phyloP scores from a whole-genome alignment of 192 early-diverging fungal species.

The Backusella australiensis region DNA sequence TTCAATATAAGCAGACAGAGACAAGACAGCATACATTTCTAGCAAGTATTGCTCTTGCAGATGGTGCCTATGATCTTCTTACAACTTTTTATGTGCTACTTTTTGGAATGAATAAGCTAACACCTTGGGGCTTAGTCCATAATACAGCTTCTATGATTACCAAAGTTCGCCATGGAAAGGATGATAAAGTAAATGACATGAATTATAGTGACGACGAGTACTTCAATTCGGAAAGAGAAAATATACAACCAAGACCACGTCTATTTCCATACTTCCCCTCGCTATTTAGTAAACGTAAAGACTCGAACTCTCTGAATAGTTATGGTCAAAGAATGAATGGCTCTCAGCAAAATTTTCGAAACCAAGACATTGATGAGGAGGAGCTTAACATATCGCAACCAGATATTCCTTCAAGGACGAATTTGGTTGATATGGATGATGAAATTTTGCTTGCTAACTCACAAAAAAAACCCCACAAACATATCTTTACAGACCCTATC shows the following conservation, averaged over 20 bases:
- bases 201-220: neutral
- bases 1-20: neutral
- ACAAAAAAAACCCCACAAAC: neutral
- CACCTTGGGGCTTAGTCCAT: constrained; percentile 17
- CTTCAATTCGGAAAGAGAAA: too few species aligned
- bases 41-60: constrained; percentile 1
- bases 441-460: neutral
- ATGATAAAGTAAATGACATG: neutral
- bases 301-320: neutral
- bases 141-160: neutral
- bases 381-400: neutral
- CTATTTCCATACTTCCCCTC: neutral
- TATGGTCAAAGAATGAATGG: neutral
- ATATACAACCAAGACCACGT: neutral
- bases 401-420: neutral
- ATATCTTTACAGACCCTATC: neutral
- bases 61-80: constrained; percentile 13
- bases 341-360: neutral
- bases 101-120: constrained; percentile 8
- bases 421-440: neutral
- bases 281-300: neutral
- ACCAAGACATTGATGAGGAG: neutral
- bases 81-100: constrained; percentile 8
- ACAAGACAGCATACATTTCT: constrained; percentile 17
- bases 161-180: neutral